Evolutionary conservation across 2,329 filamentous ascomycete genomes (phyloP).

Genomic region (Fusarium decemcellulare): DNA sequence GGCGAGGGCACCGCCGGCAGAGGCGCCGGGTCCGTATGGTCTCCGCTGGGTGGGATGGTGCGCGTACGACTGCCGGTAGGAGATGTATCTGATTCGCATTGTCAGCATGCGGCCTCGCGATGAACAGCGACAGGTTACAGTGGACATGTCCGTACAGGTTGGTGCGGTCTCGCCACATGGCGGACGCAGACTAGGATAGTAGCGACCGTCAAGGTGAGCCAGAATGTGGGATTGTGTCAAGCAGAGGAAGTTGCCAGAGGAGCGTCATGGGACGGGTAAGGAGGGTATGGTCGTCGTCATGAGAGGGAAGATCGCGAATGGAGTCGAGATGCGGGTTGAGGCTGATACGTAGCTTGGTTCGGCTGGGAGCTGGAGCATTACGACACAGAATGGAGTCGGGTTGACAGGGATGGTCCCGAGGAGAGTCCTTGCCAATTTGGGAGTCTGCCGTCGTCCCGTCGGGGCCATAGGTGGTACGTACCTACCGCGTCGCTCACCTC

Average conservation of each 20-base stretch:
- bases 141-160: conserved; percentile 78
- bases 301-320: conserved; percentile 39
- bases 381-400: conserved; percentile 38
- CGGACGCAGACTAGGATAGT: conserved; percentile 63
- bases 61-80: conserved; percentile 98
- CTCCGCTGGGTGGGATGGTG: conserved; percentile 93
- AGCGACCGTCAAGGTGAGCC: conserved; percentile 45
- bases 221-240: conserved; percentile 21
- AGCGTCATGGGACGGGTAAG: conserved; percentile 45
- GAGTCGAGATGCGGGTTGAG: conserved; percentile 41
- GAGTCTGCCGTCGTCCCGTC: not conserved
- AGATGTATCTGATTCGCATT: conserved; percentile 78
- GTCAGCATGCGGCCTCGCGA: conserved; percentile 19
- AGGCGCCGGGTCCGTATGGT: conserved; percentile 69
- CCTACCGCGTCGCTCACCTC: conserved; percentile 7
- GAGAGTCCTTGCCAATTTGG: conserved; percentile 27
- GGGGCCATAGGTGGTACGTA: conserved; percentile 14
- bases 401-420: conserved; percentile 23
- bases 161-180: conserved; percentile 99
- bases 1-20: conserved; percentile 70
- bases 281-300: conserved; percentile 43
- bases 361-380: conserved; percentile 35
- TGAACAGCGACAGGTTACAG: conserved; percentile 21
- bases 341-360: conserved; percentile 38
- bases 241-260: conserved; percentile 24